Base-by-base conservation (phyloP, 768 basidiomycete genomes). In the Psilocybe cyanescens region DNA sequence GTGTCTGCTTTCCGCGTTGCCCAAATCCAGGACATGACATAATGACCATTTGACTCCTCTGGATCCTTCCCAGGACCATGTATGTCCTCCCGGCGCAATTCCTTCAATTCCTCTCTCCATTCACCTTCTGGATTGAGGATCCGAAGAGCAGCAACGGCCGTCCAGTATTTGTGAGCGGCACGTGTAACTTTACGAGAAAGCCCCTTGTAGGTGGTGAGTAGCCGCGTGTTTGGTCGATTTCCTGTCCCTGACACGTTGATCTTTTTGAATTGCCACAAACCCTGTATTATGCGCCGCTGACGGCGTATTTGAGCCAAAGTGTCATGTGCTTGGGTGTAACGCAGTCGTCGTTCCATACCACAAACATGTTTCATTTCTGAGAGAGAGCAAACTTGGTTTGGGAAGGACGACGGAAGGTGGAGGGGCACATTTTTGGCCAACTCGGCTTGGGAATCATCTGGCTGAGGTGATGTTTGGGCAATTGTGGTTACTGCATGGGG, bases 21-120 rank as follows among this genome's bases (percentile, higher is more conserved):
- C 71, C 72, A 72, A 3, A 74, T 74, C 72, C 71, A 74, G 0
- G 64, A 71, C 3, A 51, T 47, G 11, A 52, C 59, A 17, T 39
- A 62, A 0, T 45, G 45, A 0, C 61, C 53, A 9, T 59, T 63
- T 8, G 45, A 46, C 3, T 57, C 47, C 29, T 65, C 60, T 28
- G 53, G 57, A n/a, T 68, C 65, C 44, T 57, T 66, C 16, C 62
- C 68, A 11, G 67, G 68, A 3, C 69, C 67, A 2, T 55, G 8
- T 4, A 72, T 55, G 31, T 72, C 64, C 2, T 50, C 60, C 4
- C 55, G 35, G 0, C 50, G 11, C 7, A 72, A 55, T 2, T 63
- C 61, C 29, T 51, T 28, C 2, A 68, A 44, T 1, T 48, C 41
- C 0, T 47, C 28, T 14, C 28, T 55, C 69, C 68, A 71, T 30